phyloP scores from a whole-genome alignment of 257 asterid species.

The Solanum arcanum region DNA sequence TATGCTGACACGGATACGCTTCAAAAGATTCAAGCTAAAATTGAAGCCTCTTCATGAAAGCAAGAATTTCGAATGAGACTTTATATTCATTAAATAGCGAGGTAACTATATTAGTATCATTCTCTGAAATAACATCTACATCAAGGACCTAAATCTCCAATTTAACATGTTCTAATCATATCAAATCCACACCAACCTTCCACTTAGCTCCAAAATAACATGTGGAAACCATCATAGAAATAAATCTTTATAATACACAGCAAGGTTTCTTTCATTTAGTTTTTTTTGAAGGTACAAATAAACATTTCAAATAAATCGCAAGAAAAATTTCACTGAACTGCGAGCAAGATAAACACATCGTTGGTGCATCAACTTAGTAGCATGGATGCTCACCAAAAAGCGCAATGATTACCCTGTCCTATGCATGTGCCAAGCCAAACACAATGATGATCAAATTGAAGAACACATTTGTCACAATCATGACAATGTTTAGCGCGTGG shows the following conservation, averaged over 20 bases:
- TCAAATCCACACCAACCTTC: background rate
- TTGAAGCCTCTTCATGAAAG: background rate
- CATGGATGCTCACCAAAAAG: slow-evolving; percentile 60
- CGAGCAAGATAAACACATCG: background rate
- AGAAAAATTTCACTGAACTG: background rate
- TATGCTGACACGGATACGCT: background rate
- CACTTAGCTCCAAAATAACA: background rate
- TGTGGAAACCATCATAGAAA: background rate
- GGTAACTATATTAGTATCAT: background rate
- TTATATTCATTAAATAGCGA: background rate
- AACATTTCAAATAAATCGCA: background rate
- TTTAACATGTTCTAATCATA: background rate
- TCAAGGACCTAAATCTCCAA: background rate
- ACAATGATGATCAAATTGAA: slow-evolving; percentile 99
- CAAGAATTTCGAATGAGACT: background rate
- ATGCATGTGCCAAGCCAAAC: slow-evolving; percentile 98
- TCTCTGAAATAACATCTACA: background rate
- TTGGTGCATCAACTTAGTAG: background rate
- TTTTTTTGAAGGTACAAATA: background rate
- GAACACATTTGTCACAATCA: slow-evolving; percentile 94
- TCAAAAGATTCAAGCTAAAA: background rate
- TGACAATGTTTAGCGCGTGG: slow-evolving; percentile 96
- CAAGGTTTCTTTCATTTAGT: background rate
- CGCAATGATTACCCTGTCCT: slow-evolving; percentile 87
- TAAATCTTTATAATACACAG: background rate